Evolutionary conservation across 306 rosid genomes (phyloP), one percentile per base, ranked within the genome.

Genomic region (Medicago arabica): DNA sequence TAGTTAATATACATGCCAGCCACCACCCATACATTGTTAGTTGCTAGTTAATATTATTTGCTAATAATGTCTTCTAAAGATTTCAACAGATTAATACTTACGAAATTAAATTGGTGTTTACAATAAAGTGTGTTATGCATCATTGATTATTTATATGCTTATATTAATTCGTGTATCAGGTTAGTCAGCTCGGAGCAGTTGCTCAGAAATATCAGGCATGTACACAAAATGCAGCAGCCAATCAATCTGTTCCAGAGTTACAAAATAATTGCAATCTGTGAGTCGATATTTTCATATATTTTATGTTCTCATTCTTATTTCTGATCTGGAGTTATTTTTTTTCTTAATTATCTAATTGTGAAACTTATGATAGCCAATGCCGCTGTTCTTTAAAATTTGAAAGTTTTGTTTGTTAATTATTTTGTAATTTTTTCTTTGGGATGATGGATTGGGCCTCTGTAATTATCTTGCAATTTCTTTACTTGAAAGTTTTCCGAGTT

Each of bases 241-340:
- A 92, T 82, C 38, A 89, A 77, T 89, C 99, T 7, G 82, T 88
- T 80, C 88, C 99, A n/a, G 99, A 96, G 78, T 90, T 96, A 78
- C 98, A 96, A 88, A 96, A 66, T 80, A 96, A 96, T 84, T 96
- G 99, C 87, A 96, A 92, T 84, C 51, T 89, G 99, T 96, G 85
- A 82, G 97, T 83, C 18, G 80, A 66, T 67, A 28, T 28, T 18
- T 3, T 58, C 54, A 60, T 67, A 68, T 38, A 43, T 50, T 63
- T 92, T 88, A 21, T 66, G 3, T 74, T 70, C 44, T 17, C 61
- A 4, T 74, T 70, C 44, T 17, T 23, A 16, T 59, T 65, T 65
- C 58, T 72, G 68, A 54, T 59, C 54, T 10, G 3, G 21, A 39
- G 57, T 23, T 23, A 1, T 23, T 14, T 38, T 65, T 44, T 65